Percentiles rank a stretch among this genome's conserved stretches.
These are phyloP conservation scores for Zygnema circumcarinatum DNA, from an alignment of 139 green algal species.

Conservation along the genomic window DNA sequence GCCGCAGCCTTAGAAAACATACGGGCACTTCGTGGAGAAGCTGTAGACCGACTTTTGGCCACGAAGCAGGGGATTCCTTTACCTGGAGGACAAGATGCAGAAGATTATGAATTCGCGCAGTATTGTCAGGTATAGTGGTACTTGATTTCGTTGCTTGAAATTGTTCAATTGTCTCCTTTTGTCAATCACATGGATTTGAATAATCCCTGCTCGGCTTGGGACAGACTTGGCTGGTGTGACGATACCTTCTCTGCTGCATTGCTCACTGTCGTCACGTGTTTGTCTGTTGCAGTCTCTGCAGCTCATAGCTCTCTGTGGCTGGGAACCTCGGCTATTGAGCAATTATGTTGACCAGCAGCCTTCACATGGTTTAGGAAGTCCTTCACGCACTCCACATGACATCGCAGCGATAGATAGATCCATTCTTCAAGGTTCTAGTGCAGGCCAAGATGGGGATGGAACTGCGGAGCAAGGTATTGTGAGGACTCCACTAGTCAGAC, in stretches of 20 bases:
- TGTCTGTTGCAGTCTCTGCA: slow-evolving; percentile 24
- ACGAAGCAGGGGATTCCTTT: background rate
- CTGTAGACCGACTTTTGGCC: background rate
- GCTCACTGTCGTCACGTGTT: too few species aligned
- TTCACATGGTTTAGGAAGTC: background rate
- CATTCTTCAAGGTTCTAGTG: background rate
- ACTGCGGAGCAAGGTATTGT: slow-evolving; percentile 12
- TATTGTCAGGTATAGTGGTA: background rate
- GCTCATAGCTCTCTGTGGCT: slow-evolving; percentile 51
- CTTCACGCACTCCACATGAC: background rate
- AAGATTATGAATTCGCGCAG: background rate
- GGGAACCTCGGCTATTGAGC: slow-evolving; percentile 43
- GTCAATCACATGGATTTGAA: too few species aligned
- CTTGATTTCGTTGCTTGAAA: too few species aligned
- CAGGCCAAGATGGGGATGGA: background rate
- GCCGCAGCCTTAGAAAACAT: background rate
- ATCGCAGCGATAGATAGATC: background rate
- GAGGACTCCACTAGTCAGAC: background rate
- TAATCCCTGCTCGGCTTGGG: too few species aligned
- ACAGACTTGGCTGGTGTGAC: too few species aligned
- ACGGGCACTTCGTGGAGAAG: background rate
- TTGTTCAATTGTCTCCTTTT: too few species aligned
- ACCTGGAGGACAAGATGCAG: background rate
- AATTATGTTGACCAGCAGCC: slow-evolving; percentile 4
- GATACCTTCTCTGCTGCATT: too few species aligned